Base-by-base conservation (phyloP, 2,329 filamentous ascomycete genomes). In the Septoria petroselini region DNA sequence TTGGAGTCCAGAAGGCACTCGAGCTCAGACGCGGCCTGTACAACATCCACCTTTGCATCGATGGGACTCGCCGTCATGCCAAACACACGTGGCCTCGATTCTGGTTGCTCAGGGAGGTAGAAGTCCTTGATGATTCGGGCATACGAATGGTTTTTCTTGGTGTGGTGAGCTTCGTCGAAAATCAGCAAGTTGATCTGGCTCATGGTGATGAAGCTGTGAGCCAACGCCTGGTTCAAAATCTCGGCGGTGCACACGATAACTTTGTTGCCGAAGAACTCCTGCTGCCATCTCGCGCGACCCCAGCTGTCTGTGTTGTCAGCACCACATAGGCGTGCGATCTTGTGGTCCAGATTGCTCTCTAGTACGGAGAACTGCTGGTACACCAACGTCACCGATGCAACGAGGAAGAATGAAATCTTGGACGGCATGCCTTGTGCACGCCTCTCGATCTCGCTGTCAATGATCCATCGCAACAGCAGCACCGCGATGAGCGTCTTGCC, bases 11-110 rank as follows among this genome's bases (percentile, higher is more conserved):
- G 74, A 30, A 95, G 74, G 1, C 70, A 76, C 65, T 97, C 91
- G 0, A 98, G 78, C 45, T 87, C 82, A 2, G 50, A 54, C 7
- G 64, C 86, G 30, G 87, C 88, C 52, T 81, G 74, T 12, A 76
- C 74, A 21, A 95, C 78, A 57, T 95, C 83, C 0, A 80, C 79
- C 62, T 88, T 86, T 0, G 88, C 83, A 70, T 97, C 91, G 2
- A 96, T 85, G 0, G 93, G 93, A 0, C 93, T 97, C 6, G 93
- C 93, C 1, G 93, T 98, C 91, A 97, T 96, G 19, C 91, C 91
- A 58, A 98, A 86, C 15, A 98, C 83, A 30, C 84, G 85, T 3
- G 93, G 93, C 3, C 82, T 77, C 40, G 70, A 71, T 0, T 64
- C 60, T 0, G 66, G 55, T 1, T 75, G 70, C 23, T 76, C 72